phyloP scores from a whole-genome alignment of 2,329 filamentous ascomycete genomes.

The Diaporthe sp. region DNA sequence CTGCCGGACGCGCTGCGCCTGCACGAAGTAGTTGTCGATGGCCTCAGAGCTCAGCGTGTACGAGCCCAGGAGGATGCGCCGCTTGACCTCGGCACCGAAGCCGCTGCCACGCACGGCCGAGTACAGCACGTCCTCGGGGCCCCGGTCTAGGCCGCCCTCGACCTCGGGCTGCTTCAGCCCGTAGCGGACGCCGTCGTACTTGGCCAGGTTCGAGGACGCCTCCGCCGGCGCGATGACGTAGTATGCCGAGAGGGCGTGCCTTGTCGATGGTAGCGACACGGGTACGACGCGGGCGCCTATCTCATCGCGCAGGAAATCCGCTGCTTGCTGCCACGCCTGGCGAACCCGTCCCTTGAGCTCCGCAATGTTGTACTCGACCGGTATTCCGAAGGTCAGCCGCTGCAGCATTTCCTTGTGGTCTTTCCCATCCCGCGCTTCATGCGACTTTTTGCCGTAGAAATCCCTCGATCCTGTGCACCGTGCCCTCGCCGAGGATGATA shows the following conservation, averaged over 20 bases:
- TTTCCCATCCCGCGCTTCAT: slow-evolving; percentile 38
- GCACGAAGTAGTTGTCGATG: slow-evolving; percentile 96
- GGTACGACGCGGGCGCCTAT: slow-evolving; percentile 81
- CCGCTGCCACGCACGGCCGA: slow-evolving; percentile 79
- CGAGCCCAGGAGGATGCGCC: slow-evolving; percentile 88
- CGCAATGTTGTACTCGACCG: slow-evolving; percentile 87
- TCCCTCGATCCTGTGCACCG: slow-evolving; percentile 55
- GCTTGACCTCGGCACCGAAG: slow-evolving; percentile 88
- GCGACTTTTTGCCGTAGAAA: slow-evolving; percentile 44
- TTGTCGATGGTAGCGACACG: slow-evolving; percentile 86
- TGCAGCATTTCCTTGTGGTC: slow-evolving; percentile 46
- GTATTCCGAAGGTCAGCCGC: slow-evolving; percentile 68
- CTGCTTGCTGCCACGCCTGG: slow-evolving; percentile 75
- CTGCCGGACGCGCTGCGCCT: slow-evolving; percentile 89
- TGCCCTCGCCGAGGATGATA: slow-evolving; percentile 69
- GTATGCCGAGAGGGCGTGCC: slow-evolving; percentile 90
- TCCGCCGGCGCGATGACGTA: slow-evolving; percentile 96
- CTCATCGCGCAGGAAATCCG: slow-evolving; percentile 67
- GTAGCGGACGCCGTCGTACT: slow-evolving; percentile 97
- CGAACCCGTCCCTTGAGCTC: slow-evolving; percentile 82
- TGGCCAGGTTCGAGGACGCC: slow-evolving; percentile 94
- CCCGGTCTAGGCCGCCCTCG: slow-evolving; percentile 58
- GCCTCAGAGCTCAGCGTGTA: slow-evolving; percentile 92
- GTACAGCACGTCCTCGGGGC: slow-evolving; percentile 77
- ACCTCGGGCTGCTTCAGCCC: slow-evolving; percentile 37